Base-by-base conservation (phyloP, 2,329 filamentous ascomycete genomes). In the Aspergillus sp. region DNA sequence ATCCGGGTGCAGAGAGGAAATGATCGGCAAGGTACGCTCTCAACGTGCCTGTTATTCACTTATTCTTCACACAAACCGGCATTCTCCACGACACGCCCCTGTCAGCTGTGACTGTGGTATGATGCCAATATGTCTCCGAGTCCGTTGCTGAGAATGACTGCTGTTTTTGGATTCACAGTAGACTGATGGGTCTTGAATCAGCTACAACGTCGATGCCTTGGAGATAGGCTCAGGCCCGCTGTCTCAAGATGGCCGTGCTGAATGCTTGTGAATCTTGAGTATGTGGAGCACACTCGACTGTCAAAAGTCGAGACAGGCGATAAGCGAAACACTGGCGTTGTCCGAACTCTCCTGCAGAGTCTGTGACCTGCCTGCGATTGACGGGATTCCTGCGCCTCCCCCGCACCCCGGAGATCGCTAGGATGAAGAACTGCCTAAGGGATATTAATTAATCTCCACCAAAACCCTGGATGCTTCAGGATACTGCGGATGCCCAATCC, bases 391-490 rank as follows among this genome's bases (percentile, higher is more conserved):
- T 17, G 40, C 24, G 23, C 27, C 50, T 53, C 48, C 60, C 57
- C 60, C 62, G 58, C 60, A 64, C 43, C 47, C 58, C 57, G 55
- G 50, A n/a, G 62, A 67, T 66, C 58, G 61, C 54, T 58, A 62
- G 56, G 56, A 50, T 52, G 59, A 63, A 56, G 52, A 37, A 41
- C 23, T 12, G 14, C 55, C 45, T 52, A 55, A 19, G 55, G 54
- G 49, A 55, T 31, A 55, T 60, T 56, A 55, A 57, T 56, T 56
- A 56, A 59, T 50, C 47, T 61, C 59, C 57, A 62, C 64, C 53
- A 56, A 48, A 59, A 43, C 41, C 41, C 37, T 50, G 35, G 21
- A 41, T 48, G 58, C 52, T 55, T 55, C 57, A 56, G 56, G 55
- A 17, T 14, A 31, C 44, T 48, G 57, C n/a, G 31, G 45, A 43